phyloP scores from a whole-genome alignment of 495 filamentous ascomycete species.

The Tirmania nivea region DNA sequence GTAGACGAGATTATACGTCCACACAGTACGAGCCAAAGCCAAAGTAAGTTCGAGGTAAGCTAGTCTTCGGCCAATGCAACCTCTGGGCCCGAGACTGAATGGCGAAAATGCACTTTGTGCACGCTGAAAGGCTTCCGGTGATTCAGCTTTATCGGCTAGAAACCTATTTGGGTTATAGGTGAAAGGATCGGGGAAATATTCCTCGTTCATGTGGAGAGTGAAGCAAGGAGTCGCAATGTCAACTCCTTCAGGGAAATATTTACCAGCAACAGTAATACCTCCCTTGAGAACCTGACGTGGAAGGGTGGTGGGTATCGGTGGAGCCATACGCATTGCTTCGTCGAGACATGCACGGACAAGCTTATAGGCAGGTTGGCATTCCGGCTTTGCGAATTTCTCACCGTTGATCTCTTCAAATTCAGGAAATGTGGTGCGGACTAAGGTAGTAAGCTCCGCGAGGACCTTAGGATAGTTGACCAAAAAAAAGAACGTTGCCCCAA shows the following conservation, averaged over 20 bases:
- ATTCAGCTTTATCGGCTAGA: slow-evolving; percentile 17
- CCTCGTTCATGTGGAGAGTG: slow-evolving; percentile 33
- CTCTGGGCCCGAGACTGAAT: slow-evolving; percentile 34
- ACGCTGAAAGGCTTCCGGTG: neutral
- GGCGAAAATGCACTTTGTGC: slow-evolving; percentile 32
- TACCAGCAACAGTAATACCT: slow-evolving; percentile 34
- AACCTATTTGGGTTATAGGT: slow-evolving; percentile 34
- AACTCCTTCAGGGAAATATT: slow-evolving; percentile 30
- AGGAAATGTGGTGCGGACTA: slow-evolving; percentile 29
- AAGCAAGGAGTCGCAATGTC: slow-evolving; percentile 34
- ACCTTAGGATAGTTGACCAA: slow-evolving; percentile 33
- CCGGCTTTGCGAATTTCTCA: neutral
- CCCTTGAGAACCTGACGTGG: slow-evolving; percentile 41
- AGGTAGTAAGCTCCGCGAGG: slow-evolving; percentile 28
- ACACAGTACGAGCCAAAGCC: slow-evolving; percentile 28
- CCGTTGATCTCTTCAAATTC: slow-evolving; percentile 31
- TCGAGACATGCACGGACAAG: slow-evolving; percentile 28
- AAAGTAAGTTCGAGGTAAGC: slow-evolving; percentile 33
- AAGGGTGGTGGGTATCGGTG: slow-evolving; percentile 37
- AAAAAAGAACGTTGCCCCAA: slow-evolving; percentile 45
- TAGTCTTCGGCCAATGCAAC: slow-evolving; percentile 37
- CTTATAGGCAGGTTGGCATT: neutral
- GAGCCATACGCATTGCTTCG: slow-evolving; percentile 49
- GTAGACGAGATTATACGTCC: slow-evolving; percentile 24
- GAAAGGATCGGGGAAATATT: slow-evolving; percentile 33